A percentile compares a stretch with the other conserved stretches of the same genome.
Evolutionary conservation across 2,329 filamentous ascomycete genomes (phyloP).

Genomic region (Teratosphaeria destructans): DNA sequence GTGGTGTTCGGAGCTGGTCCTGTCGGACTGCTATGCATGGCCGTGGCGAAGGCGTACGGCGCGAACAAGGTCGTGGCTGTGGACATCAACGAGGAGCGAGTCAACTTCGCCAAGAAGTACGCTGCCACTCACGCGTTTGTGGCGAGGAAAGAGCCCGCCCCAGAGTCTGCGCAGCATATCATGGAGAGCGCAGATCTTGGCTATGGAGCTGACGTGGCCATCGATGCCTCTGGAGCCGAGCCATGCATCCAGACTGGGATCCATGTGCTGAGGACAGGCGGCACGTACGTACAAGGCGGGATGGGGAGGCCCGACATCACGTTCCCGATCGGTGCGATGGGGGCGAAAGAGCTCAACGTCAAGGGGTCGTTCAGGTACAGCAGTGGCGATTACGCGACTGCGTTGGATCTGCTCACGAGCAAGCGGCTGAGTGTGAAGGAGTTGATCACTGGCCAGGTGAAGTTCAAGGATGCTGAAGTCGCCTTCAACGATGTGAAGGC

Average conservation of each 20-base stretch:
- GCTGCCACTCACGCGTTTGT: constrained; percentile 61
- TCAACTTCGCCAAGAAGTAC: constrained; percentile 68
- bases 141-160: constrained; percentile 48
- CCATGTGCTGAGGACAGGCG: constrained; percentile 38
- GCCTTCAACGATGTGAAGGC: constrained; percentile 80
- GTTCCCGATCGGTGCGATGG: constrained; percentile 86
- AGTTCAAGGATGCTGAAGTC: constrained; percentile 71
- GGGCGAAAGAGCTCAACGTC: constrained; percentile 77
- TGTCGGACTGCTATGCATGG: constrained; percentile 77
- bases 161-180: constrained; percentile 64
- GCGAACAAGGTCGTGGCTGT: constrained; percentile 75
- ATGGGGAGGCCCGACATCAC: constrained; percentile 83
- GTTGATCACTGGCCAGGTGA: constrained; percentile 66
- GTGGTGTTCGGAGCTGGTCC: constrained; percentile 41
- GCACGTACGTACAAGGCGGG: constrained; percentile 62
- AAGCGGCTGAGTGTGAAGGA: constrained; percentile 67
- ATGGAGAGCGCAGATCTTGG: constrained; percentile 53
- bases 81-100: constrained; percentile 70
- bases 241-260: constrained; percentile 40
- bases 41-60: constrained; percentile 77
- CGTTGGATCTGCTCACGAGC: constrained; percentile 62
- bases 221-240: constrained; percentile 40
- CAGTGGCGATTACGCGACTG: constrained; percentile 75
- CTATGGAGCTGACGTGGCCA: constrained; percentile 36
- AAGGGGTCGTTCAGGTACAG: constrained; percentile 87